These are phyloP conservation scores for Moringa oleifera DNA, from an alignment of 345 rosid species.

Conservation along the genomic window DNA sequence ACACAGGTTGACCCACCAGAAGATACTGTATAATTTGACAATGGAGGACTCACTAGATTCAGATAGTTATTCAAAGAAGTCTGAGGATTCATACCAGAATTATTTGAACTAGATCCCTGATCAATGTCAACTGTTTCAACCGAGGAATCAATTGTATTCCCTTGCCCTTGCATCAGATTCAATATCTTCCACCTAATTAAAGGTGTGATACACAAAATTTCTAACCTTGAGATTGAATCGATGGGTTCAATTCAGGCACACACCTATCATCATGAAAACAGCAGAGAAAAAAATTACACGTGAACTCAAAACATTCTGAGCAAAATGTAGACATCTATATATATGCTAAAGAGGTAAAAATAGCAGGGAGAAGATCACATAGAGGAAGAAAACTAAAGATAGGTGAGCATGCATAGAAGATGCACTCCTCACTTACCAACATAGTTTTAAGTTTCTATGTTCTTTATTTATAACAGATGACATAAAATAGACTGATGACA, in stretches of 20 bases:
- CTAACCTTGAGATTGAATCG: constrained; percentile 8
- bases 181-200: constrained; percentile 24
- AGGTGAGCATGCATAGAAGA: constrained; percentile 5
- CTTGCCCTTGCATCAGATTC: constrained; percentile 61
- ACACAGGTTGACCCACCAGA: constrained; percentile 33
- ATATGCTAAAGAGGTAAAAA: no score
- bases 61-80: constrained; percentile 32
- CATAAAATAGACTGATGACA: constrained; percentile 13
- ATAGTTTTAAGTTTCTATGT: constrained; percentile 4
- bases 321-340: neutral
- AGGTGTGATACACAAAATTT: constrained; percentile 10
- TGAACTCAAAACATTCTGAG: constrained; percentile 15
- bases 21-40: constrained; percentile 35
- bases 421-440: constrained; percentile 20
- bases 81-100: constrained; percentile 33
- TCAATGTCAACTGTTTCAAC: constrained; percentile 49
- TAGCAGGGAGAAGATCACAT: neutral
- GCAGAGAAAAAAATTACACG: constrained; percentile 12
- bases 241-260: constrained; percentile 12
- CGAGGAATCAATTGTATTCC: constrained; percentile 38
- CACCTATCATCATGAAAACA: constrained; percentile 28
- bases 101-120: constrained; percentile 40
- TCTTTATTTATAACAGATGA: constrained; percentile 17
- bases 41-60: constrained; percentile 39
- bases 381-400: neutral